These are phyloP conservation scores for Solanum ossicruentum DNA, from an alignment of 257 asterid genomes.

Conservation along the genomic window DNA sequence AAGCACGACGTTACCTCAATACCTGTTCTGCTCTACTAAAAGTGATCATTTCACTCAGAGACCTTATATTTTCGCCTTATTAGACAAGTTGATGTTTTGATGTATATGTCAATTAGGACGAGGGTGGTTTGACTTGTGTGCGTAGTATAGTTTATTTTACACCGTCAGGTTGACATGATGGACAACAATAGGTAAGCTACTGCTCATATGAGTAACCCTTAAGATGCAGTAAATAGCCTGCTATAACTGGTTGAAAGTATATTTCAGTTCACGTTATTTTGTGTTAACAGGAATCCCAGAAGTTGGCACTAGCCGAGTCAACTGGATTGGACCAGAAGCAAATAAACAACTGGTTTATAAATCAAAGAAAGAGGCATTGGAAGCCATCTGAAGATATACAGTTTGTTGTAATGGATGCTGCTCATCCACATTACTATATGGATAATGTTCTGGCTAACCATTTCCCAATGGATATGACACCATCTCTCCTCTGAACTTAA, in stretches of 20 bases:
- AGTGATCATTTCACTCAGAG: neutral
- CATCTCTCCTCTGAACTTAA: slow-evolving; percentile 37
- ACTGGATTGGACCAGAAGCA: slow-evolving; percentile 95
- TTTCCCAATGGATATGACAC: slow-evolving; percentile 69
- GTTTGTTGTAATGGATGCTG: slow-evolving; percentile 87
- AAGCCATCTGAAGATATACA: slow-evolving; percentile 96
- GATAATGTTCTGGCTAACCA: slow-evolving; percentile 59
- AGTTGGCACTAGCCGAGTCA: slow-evolving; percentile 78
- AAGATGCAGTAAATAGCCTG: neutral
- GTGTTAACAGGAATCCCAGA: slow-evolving; percentile 65
- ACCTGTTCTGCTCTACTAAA: neutral
- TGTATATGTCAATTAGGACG: neutral
- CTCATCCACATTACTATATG: slow-evolving; percentile 60
- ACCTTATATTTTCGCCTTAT: no score
- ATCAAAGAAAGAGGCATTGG: slow-evolving; percentile 94
- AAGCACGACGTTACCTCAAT: neutral
- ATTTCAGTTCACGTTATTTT: neutral
- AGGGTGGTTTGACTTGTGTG: neutral
- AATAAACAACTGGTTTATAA: slow-evolving; percentile 92
- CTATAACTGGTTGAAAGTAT: neutral
- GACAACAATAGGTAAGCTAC: neutral
- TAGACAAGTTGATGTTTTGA: neutral
- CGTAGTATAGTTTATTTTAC: neutral
- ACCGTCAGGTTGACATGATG: neutral
- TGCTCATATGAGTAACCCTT: neutral